Evolutionary conservation across 2,329 filamentous ascomycete species (phyloP), one percentile per base, ranked within the genome.

Genomic region (Phyllosticta citribraziliensis): DNA sequence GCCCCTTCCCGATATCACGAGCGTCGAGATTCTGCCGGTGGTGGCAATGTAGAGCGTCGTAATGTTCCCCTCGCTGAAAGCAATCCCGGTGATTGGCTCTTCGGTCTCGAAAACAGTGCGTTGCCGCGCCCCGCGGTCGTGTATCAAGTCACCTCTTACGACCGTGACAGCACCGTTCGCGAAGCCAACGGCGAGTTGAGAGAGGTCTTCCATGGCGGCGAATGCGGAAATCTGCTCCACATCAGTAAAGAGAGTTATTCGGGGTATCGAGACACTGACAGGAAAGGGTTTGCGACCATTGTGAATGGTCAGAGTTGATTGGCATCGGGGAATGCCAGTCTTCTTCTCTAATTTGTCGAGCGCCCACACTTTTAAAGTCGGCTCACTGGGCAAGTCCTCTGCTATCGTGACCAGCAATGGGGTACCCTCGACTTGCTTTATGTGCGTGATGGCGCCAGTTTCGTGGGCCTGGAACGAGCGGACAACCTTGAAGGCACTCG

Each of bases 21-120:
- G 79, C 62, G 91, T 96, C 66, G 96, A 78, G 61, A 99, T 91
- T 53, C 91, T 85, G 30, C 86, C 88, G 0, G 92, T 97, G 0
- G 94, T 99, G 3, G 92, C 89, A 61, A 99, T 89, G 72, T 96
- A 97, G 0, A 99, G 80, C 0, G 88, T 93, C 1, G 89, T 94
- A 52, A 80, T 79, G 55, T 77, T 77, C 5, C 82, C 82, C 67
- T 81, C 79, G 54, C 84, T 78, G 63, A 96, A 88, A 69, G 94
- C 88, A 14, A 99, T 86, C 1, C 92, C 93, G 0, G 94, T 99
- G 10, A 99, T 86, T 0, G 94, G 95, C 72, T 99, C 94, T 68
- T 97, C 92, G 0, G 92, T 96, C 71, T 99, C 94, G 75, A 96
- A 94, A 10, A 99, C 90, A 35, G 93, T 94, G 58, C 94, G 85